Evolutionary conservation across 495 filamentous ascomycete genomes (phyloP).

Genomic region (Barbatosphaeria neglecta): DNA sequence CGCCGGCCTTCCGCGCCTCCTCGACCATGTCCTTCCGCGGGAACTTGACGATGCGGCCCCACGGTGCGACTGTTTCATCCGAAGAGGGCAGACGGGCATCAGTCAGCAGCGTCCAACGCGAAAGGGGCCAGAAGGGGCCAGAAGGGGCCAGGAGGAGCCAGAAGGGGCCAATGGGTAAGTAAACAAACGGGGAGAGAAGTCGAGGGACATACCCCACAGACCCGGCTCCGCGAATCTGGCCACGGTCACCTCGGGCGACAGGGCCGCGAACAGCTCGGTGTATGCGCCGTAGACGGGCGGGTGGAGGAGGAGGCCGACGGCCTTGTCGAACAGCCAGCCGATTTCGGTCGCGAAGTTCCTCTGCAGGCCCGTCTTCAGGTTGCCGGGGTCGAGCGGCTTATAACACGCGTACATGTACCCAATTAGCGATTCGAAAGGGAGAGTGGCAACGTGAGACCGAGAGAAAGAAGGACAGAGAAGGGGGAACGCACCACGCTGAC

Average conservation of each 20-base stretch:
- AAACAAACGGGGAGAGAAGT: neutral
- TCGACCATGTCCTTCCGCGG: conserved; percentile 17
- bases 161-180: no score
- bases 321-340: conserved; percentile 4
- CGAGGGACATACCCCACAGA: neutral
- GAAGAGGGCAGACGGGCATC: no score
- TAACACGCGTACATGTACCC: neutral
- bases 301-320: conserved; percentile 3
- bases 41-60: conserved; percentile 8
- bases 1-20: conserved; percentile 20
- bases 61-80: conserved; percentile 11
- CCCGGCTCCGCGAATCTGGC: conserved; percentile 5
- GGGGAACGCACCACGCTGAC: conserved; percentile 12
- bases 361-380: conserved; percentile 23
- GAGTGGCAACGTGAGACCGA: neutral
- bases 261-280: conserved; percentile 28
- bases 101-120: no score
- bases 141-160: no score
- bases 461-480: no score
- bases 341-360: conserved; percentile 20
- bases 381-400: conserved; percentile 27
- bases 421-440: conserved; percentile 27
- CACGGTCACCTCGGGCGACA: conserved; percentile 23
- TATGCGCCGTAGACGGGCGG: conserved; percentile 26
- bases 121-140: no score